phyloP scores from a whole-genome alignment of 1,139 yeast species.

The Hansenula sp. region DNA sequence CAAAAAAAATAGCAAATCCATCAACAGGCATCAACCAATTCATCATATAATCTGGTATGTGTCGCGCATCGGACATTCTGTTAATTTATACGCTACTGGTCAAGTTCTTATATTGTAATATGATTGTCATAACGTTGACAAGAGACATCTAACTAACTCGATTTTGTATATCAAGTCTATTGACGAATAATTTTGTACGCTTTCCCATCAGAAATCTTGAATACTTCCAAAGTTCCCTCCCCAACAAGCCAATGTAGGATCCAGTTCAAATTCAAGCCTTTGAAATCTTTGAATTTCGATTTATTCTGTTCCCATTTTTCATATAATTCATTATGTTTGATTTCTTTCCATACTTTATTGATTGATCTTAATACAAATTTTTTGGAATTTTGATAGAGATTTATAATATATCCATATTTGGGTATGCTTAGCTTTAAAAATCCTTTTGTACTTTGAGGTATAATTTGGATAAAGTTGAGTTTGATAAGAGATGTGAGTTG shows the following conservation, averaged over 20 bases:
- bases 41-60: no score
- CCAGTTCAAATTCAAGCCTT: constrained; percentile 63
- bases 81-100: no score
- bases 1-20: background rate
- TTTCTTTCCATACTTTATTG: constrained; percentile 45
- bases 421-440: constrained; percentile 52
- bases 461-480: constrained; percentile 53
- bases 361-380: constrained; percentile 47
- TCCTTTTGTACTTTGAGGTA: constrained; percentile 44
- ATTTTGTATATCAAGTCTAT: no score
- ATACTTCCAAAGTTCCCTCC: constrained; percentile 64
- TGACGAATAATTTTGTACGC: constrained; percentile 63
- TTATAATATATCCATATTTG: constrained; percentile 51
- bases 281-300: constrained; percentile 50
- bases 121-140: no score
- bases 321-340: constrained; percentile 44
- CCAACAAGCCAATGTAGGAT: constrained; percentile 63
- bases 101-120: no score
- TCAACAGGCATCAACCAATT: no score
- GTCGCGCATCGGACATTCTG: no score
- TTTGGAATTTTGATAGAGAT: constrained; percentile 45
- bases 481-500: constrained; percentile 35
- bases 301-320: constrained; percentile 48
- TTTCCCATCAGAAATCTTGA: constrained; percentile 65
- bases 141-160: no score